Conservation (phyloP, 306 rosid genomes). For the Begonia masoniana region DNA sequence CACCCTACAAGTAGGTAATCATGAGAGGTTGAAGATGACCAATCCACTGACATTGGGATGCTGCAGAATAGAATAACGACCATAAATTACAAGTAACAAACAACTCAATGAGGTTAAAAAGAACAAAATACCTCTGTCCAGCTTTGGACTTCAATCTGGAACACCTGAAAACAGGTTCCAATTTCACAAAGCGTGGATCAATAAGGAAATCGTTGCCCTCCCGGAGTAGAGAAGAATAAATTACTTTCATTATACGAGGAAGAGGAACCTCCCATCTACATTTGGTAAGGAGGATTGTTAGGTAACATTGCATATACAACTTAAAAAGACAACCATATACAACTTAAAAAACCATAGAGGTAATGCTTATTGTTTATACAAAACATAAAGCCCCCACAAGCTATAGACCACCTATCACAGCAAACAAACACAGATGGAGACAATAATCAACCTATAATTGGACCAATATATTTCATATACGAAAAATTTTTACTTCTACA, state of each 20-base stretch:
- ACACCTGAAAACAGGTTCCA: conserved; percentile 73
- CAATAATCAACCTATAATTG: no score
- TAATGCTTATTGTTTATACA: background rate
- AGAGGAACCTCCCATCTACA: conserved; percentile 94
- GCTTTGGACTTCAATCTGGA: conserved; percentile 52
- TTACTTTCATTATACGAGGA: conserved; percentile 43
- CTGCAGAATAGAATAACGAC: conserved; percentile 24
- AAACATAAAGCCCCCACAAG: conserved; percentile 1
- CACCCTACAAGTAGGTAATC: conserved; percentile 81
- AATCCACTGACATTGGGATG: conserved; percentile 84
- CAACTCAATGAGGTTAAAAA: background rate
- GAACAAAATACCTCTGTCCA: conserved; percentile 34
- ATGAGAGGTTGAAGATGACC: conserved; percentile 73
- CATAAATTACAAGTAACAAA: no score
- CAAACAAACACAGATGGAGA: background rate
- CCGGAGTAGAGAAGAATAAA: conserved; percentile 27
- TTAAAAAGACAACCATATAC: no score
- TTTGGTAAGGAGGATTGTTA: conserved; percentile 19
- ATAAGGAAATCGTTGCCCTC: conserved; percentile 26
- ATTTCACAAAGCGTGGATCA: conserved; percentile 84
- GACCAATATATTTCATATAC: no score
- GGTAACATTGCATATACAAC: conserved; percentile 1
- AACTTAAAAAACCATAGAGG: no score
- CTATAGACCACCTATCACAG: background rate
- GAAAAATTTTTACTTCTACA: no score